phyloP scores from a whole-genome alignment of 352 stramenopile species.

The Pythium utonaiense region DNA sequence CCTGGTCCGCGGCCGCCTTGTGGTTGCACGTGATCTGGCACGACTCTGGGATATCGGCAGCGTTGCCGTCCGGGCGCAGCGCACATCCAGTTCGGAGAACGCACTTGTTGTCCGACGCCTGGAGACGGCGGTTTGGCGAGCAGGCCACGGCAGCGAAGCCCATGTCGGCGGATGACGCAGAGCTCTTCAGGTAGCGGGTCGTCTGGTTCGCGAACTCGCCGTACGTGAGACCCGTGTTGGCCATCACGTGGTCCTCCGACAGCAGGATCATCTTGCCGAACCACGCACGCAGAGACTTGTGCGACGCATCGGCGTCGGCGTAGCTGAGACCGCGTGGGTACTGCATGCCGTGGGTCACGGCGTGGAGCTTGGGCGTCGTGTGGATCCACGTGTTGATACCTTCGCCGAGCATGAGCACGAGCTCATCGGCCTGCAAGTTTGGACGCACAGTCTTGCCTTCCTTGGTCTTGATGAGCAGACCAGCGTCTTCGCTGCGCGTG shows the following conservation, averaged over 20 bases:
- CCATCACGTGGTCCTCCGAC: constrained; percentile 26
- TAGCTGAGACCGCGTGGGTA: constrained; percentile 49
- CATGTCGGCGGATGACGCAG: constrained; percentile 4
- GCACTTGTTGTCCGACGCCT: constrained; percentile 28
- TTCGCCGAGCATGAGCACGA: constrained; percentile 79
- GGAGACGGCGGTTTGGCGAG: constrained; percentile 19
- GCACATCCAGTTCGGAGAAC: constrained; percentile 13
- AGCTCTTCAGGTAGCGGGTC: constrained; percentile 24
- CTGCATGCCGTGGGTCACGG: constrained; percentile 74
- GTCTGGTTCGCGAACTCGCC: constrained; percentile 27
- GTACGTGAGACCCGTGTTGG: constrained; percentile 30
- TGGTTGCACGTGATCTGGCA: constrained; percentile 30
- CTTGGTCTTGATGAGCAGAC: constrained; percentile 59
- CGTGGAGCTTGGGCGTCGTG: constrained; percentile 45
- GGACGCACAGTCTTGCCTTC: constrained; percentile 55
- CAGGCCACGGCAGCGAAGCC: constrained; percentile 28
- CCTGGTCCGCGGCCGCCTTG: constrained; percentile 12
- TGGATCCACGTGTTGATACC: constrained; percentile 71
- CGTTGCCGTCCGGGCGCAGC: constrained; percentile 10
- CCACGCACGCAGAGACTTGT: constrained; percentile 51
- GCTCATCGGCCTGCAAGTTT: constrained; percentile 58
- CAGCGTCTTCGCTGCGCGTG: constrained; percentile 56
- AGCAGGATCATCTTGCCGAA: constrained; percentile 41
- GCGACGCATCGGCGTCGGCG: constrained; percentile 17
- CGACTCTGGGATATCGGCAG: constrained; percentile 2